These are phyloP conservation scores for Stramenopiles sp. DNA, from an alignment of 352 stramenopile species.

Conservation along the genomic window DNA sequence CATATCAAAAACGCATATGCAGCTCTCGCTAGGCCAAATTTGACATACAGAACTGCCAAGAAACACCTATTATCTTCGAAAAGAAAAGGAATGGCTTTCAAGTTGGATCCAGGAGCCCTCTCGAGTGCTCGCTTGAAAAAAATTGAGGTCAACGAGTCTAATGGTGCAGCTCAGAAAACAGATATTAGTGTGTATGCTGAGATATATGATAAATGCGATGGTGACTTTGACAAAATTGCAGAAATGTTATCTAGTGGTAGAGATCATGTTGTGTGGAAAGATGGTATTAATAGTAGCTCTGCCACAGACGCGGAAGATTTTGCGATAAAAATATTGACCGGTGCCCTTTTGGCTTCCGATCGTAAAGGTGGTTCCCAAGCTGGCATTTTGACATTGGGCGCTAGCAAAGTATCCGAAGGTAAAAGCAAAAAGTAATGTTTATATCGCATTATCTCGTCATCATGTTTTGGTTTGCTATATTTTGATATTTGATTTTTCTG, in stretches of 20 bases:
- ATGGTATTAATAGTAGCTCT: background rate
- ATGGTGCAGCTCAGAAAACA: slow-evolving; percentile 8
- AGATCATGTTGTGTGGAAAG: slow-evolving; percentile 5
- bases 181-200: slow-evolving; percentile 6
- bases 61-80: background rate
- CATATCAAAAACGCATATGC: background rate
- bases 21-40: background rate
- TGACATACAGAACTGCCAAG: background rate
- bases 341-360: background rate
- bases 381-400: background rate
- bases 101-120: background rate
- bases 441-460: too few relatives aligned
- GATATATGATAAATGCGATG: slow-evolving; percentile 8
- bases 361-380: background rate
- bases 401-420: too few relatives aligned
- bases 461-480: too few relatives aligned
- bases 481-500: too few relatives aligned
- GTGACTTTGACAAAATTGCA: slow-evolving; percentile 8
- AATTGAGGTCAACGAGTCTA: slow-evolving; percentile 3
- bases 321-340: slow-evolving; percentile 6
- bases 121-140: background rate
- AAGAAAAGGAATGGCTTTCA: slow-evolving; percentile 4
- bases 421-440: too few relatives aligned
- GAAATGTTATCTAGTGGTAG: background rate
- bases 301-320: slow-evolving; percentile 8